A percentile compares a stretch with the other conserved stretches of the same genome.
These are phyloP conservation scores for Sporothrix variecibatus DNA, from an alignment of 2,329 filamentous ascomycete species.

Conservation along the genomic window DNA sequence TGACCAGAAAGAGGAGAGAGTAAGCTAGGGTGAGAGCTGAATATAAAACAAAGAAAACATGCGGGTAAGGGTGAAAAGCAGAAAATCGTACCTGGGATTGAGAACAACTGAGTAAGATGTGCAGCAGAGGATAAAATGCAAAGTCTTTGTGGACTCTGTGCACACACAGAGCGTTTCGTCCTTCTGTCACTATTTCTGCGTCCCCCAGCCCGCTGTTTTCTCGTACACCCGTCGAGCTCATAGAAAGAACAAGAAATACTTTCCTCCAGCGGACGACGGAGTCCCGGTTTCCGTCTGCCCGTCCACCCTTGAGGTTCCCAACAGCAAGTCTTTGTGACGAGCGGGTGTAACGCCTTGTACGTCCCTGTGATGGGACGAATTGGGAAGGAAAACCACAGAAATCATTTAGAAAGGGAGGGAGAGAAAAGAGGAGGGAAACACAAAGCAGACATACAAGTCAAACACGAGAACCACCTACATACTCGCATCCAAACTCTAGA, in stretches of 20 bases:
- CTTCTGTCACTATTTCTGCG: slow-evolving; percentile 19
- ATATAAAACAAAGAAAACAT: neutral
- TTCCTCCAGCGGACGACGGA: neutral
- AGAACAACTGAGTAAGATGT: neutral
- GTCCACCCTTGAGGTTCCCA: slow-evolving; percentile 8
- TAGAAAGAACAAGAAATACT: neutral
- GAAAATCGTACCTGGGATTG: neutral
- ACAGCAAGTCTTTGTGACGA: slow-evolving; percentile 13
- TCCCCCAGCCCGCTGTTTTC: neutral
- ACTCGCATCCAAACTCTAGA: neutral
- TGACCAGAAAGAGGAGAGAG: neutral
- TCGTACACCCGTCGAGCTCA: neutral
- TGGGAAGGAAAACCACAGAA: neutral
- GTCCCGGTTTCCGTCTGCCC: neutral
- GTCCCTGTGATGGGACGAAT: slow-evolving; percentile 17
- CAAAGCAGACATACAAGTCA: neutral
- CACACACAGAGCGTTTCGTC: slow-evolving; percentile 3
- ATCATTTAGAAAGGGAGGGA: neutral
- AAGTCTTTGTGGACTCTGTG: neutral
- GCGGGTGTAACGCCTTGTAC: slow-evolving; percentile 15
- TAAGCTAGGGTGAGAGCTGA: neutral
- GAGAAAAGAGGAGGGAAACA: neutral
- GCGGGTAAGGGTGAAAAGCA: neutral
- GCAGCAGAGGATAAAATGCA: no score
- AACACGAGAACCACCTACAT: neutral